These are phyloP conservation scores for Geoglossum cookeanum DNA, from an alignment of 2,329 filamentous ascomycete species.

Conservation along the genomic window DNA sequence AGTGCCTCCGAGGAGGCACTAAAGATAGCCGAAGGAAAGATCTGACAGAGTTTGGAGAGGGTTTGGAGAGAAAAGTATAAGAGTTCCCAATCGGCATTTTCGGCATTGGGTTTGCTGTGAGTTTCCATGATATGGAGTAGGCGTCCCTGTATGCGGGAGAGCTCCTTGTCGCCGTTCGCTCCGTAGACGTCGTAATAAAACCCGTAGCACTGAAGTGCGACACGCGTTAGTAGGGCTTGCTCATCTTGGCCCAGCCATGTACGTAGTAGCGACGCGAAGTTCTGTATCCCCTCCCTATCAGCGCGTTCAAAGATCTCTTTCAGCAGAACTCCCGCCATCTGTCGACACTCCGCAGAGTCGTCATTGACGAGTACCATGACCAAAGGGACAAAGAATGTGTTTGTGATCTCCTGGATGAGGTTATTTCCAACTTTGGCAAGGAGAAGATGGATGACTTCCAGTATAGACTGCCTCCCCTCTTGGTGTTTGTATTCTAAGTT, in stretches of 20 bases:
- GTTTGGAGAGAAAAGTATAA: constrained; percentile 55
- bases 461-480: constrained; percentile 75
- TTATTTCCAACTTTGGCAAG: constrained; percentile 68
- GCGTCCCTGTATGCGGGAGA: constrained; percentile 34
- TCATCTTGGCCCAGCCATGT: constrained; percentile 60
- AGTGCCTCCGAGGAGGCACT: constrained; percentile 39
- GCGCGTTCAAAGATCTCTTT: constrained; percentile 65
- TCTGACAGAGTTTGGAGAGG: constrained; percentile 45
- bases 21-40: constrained; percentile 45
- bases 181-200: constrained; percentile 61
- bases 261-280: constrained; percentile 51
- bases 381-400: constrained; percentile 68
- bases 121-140: constrained; percentile 34
- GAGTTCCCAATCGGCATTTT: constrained; percentile 47
- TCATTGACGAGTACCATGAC: constrained; percentile 79
- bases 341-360: constrained; percentile 65
- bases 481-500: constrained; percentile 83
- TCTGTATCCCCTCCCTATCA: constrained; percentile 49
- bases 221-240: constrained; percentile 48
- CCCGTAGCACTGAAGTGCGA: constrained; percentile 63
- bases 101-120: constrained; percentile 30
- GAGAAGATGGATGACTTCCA: constrained; percentile 80
- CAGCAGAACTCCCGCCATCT: constrained; percentile 61
- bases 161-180: constrained; percentile 46
- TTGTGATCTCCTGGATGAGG: constrained; percentile 62